Base-by-base conservation (phyloP, 371 early-diverging fungal genomes). In the Apophysomyces elegans region DNA sequence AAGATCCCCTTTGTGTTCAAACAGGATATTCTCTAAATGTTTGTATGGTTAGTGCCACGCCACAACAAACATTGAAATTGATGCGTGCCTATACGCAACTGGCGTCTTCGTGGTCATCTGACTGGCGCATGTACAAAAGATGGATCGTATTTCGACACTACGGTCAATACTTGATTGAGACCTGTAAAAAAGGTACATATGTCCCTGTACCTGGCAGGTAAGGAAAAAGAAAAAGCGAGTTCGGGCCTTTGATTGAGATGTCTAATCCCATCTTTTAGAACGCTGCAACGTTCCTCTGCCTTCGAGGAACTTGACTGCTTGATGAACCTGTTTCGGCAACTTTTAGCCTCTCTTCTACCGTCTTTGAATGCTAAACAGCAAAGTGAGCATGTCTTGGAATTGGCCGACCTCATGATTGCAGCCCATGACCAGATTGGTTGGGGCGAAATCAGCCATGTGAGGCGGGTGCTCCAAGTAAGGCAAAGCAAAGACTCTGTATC, bases 71-170 rank as follows among this genome's bases (percentile, higher is more conserved):
- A 36, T 59, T 78, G 16, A 69, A 65, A 16, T 43, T 72, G 45
- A 70, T 76, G 79, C 72, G 74, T 37, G 65, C 67, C n/a, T 79
- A 79, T 64, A 32, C 65, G 4, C 46, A 67, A 43, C 65, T 76
- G 5, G 70, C 72, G 14, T 32, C 18, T 3, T 67, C 64, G 1
- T 88, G 87, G 87, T 74, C 82, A 1, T 38, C 71, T 11, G 57
- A 74, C 44, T 85, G 83, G 67, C 75, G 81, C 37, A 67, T 78
- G 26, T 63, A 79, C 44, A 80, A 84, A 59, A 79, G 84, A 14
- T 80, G 80, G 61, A 67, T 81, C 0, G 66, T 86, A 8, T 84
- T 81, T 57, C 72, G 76, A 14, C 66, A 77, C 37, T 84, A 78
- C 59, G 79, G 83, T 45, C 71, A 67, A 18, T 71, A 75, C 43